These are phyloP conservation scores for Termitomyces sp. DNA, from an alignment of 1,284 basidiomycete genomes.

Conservation along the genomic window DNA sequence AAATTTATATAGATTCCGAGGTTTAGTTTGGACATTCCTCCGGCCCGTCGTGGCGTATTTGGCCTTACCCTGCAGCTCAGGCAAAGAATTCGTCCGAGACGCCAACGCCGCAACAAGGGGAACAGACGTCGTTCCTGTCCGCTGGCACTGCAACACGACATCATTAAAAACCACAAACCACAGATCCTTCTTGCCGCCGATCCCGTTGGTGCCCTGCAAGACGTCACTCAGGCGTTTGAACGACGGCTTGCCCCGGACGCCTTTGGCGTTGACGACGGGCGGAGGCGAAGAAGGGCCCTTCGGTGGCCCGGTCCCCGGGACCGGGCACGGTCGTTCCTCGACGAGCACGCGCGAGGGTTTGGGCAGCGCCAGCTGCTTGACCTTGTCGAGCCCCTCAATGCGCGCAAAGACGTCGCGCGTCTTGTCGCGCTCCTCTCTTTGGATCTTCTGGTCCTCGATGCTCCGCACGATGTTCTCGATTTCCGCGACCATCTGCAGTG, in stretches of 20 bases:
- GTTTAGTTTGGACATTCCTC: conserved; percentile 66
- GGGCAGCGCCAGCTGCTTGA: conserved; percentile 81
- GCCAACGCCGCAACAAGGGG: conserved; percentile 75
- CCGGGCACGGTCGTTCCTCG: conserved; percentile 63
- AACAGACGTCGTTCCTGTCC: conserved; percentile 83
- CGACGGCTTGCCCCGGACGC: conserved; percentile 73
- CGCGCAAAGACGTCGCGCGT: conserved; percentile 92
- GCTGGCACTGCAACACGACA: conserved; percentile 88
- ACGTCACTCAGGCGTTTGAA: conserved; percentile 84
- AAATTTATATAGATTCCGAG: conserved; percentile 89
- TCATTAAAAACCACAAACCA: conserved; percentile 97
- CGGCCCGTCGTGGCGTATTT: conserved; percentile 76
- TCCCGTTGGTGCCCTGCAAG: conserved; percentile 47
- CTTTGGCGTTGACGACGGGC: conserved; percentile 46
- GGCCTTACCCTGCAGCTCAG: conserved; percentile 74
- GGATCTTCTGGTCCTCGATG: conserved; percentile 97
- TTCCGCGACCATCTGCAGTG: conserved; percentile 93
- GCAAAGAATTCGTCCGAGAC: conserved; percentile 65
- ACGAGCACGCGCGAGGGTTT: conserved; percentile 86
- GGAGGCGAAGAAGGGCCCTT: conserved; percentile 52
- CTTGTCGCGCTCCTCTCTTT: conserved; percentile 91
- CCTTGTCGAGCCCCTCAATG: conserved; percentile 92
- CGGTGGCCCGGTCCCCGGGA: conserved; percentile 26
- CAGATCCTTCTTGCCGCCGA: conserved; percentile 78
- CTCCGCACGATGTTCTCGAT: conserved; percentile 93